phyloP scores from a whole-genome alignment of 257 asterid species.

The Solanum virginianum region DNA sequence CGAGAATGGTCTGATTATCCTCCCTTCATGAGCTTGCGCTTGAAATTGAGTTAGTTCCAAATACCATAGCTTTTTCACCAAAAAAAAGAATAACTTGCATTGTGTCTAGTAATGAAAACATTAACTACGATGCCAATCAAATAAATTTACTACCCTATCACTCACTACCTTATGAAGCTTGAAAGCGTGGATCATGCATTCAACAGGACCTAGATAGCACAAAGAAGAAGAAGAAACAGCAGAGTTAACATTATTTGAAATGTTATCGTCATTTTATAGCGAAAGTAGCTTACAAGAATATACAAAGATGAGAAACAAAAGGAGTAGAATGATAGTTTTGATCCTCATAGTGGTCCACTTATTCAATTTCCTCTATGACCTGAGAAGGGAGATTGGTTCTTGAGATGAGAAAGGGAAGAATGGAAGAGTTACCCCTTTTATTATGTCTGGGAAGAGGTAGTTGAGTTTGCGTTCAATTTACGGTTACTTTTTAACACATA shows the following conservation, averaged over 20 bases:
- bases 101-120: not conserved
- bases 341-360: conserved; percentile 18
- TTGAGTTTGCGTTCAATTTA: not conserved
- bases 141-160: not conserved
- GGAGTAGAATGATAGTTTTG: conserved; percentile 13
- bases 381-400: not conserved
- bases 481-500: not conserved
- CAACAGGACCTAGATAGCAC: conserved; percentile 8
- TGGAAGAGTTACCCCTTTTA: conserved; percentile 18
- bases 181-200: conserved; percentile 11
- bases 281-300: conserved; percentile 25
- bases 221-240: not conserved
- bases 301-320: conserved; percentile 23
- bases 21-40: not conserved
- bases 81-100: not conserved
- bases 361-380: not conserved
- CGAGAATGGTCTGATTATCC: not conserved
- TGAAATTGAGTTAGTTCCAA: not conserved
- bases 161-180: conserved; percentile 37
- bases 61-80: not conserved
- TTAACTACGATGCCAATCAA: not conserved
- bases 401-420: conserved; percentile 15
- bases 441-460: not conserved
- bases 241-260: not conserved
- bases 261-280: not conserved